Percentiles rank a stretch among this genome's conserved stretches.
Conservation (phyloP, 1,284 basidiomycete species). For the Puccinia novopanici region DNA sequence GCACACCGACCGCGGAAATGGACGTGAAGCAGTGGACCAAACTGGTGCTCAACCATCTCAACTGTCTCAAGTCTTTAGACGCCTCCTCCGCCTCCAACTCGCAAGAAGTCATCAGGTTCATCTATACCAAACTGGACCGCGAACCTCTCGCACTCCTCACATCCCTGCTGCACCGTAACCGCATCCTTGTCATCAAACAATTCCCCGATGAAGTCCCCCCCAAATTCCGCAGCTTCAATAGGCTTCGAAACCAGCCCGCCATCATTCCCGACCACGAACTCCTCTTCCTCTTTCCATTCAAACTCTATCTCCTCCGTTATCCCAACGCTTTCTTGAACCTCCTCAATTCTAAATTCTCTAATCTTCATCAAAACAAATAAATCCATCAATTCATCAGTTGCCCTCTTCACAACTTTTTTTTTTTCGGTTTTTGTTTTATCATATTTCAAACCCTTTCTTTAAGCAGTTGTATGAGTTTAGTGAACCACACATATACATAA, state of each 20-base stretch:
- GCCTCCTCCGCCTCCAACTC: not conserved
- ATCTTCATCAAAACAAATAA: not conserved
- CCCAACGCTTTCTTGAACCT: constrained; percentile 31
- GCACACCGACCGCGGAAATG: not conserved
- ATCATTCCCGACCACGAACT: not conserved
- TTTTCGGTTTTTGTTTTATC: too few relatives aligned
- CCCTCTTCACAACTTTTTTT: not conserved
- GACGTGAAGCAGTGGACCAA: constrained; percentile 24
- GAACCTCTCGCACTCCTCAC: constrained; percentile 11
- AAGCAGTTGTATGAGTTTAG: too few relatives aligned
- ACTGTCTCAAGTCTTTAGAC: constrained; percentile 18
- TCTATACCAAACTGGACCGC: constrained; percentile 19
- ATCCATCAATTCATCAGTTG: too few relatives aligned
- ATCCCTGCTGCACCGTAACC: constrained; percentile 6
- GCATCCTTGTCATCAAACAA: constrained; percentile 2
- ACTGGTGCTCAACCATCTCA: constrained; percentile 11
- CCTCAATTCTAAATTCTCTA: constrained; percentile 23
- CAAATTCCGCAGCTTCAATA: not conserved
- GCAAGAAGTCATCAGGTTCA: constrained; percentile 17
- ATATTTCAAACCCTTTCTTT: too few relatives aligned
- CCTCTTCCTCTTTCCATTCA: constrained; percentile 31
- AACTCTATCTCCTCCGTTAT: constrained; percentile 28
- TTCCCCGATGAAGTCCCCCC: constrained; percentile 19
- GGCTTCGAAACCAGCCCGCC: not conserved
- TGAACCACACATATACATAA: too few relatives aligned